Conservation (phyloP, 2,329 filamentous ascomycete genomes). For the Aureobasidium sp. region DNA sequence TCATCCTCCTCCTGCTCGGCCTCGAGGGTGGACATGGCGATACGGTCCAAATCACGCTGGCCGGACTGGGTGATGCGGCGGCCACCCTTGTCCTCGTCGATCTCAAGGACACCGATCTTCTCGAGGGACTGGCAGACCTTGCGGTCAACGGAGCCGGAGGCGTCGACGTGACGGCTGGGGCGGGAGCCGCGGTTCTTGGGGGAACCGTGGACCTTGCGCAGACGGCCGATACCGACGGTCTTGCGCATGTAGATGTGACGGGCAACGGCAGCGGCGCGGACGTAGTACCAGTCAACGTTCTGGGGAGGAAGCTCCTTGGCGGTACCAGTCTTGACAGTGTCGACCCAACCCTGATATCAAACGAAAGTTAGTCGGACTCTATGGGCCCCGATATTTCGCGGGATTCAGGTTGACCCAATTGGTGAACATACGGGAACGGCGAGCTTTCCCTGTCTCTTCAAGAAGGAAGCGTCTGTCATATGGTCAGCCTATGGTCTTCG, state of each 20-base stretch:
- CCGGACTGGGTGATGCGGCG: conserved; percentile 96
- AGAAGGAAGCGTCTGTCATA: conserved; percentile 56
- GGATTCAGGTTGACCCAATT: neutral
- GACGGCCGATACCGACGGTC: conserved; percentile 95
- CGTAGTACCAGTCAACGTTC: conserved; percentile 93
- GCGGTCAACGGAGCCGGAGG: conserved; percentile 90
- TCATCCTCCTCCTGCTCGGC: conserved; percentile 42
- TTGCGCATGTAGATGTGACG: conserved; percentile 99
- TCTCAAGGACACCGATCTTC: conserved; percentile 98
- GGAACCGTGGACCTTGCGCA: conserved; percentile 88
- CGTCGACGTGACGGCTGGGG: conserved; percentile 91
- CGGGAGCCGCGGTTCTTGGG: conserved; percentile 88
- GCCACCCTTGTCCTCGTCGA: conserved; percentile 97
- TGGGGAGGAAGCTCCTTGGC: conserved; percentile 97
- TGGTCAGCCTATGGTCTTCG: neutral
- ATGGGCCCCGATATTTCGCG: neutral
- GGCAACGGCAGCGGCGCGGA: conserved; percentile 87
- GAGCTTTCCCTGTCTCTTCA: conserved; percentile 92
- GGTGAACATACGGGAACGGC: conserved; percentile 51
- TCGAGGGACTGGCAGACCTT: conserved; percentile 95
- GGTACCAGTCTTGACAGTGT: conserved; percentile 96
- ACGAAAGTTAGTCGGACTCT: neutral
- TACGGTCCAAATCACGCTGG: conserved; percentile 95
- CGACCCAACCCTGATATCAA: conserved; percentile 69
- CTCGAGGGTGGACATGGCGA: conserved; percentile 44